Percentiles rank a stretch among this genome's conserved stretches.
Evolutionary conservation across 768 basidiomycete genomes (phyloP).

Genomic region (Trametes maxima): DNA sequence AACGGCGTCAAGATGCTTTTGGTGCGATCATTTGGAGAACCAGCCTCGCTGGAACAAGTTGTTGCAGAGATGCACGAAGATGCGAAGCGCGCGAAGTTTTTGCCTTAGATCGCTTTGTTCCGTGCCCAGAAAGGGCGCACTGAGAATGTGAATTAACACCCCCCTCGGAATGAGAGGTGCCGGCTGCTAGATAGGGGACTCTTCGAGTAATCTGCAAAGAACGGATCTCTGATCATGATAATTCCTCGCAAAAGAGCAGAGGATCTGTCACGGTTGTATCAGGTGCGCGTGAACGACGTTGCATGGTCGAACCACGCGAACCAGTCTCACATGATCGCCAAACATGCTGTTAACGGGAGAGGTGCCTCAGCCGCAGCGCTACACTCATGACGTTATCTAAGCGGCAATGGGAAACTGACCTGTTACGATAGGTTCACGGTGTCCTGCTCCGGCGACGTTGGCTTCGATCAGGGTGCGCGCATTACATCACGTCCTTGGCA

Average conservation of each 20-base stretch:
- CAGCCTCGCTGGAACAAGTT: neutral
- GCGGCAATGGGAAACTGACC: neutral
- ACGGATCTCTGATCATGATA: neutral
- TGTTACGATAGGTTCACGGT: neutral
- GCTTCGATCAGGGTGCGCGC: neutral
- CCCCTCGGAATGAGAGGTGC: neutral
- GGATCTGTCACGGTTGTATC: neutral
- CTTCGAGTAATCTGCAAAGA: neutral
- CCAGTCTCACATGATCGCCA: neutral
- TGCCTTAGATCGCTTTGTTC: constrained; percentile 1
- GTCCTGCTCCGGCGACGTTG: neutral
- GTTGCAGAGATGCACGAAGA: neutral
- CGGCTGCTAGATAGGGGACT: neutral
- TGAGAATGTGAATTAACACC: no score
- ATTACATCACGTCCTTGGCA: constrained; percentile 4
- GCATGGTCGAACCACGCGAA: neutral
- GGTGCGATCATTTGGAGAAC: neutral
- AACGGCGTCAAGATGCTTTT: neutral
- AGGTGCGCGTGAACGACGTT: neutral
- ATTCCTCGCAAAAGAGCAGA: neutral
- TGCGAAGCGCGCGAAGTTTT: neutral
- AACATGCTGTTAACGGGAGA: neutral
- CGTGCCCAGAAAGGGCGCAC: neutral
- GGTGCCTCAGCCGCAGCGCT: neutral
- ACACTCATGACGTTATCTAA: neutral